These are phyloP conservation scores for Marchantia polymorpha DNA, from an alignment of 225 moss, liverwort and hornwort species.

Conservation along the genomic window DNA sequence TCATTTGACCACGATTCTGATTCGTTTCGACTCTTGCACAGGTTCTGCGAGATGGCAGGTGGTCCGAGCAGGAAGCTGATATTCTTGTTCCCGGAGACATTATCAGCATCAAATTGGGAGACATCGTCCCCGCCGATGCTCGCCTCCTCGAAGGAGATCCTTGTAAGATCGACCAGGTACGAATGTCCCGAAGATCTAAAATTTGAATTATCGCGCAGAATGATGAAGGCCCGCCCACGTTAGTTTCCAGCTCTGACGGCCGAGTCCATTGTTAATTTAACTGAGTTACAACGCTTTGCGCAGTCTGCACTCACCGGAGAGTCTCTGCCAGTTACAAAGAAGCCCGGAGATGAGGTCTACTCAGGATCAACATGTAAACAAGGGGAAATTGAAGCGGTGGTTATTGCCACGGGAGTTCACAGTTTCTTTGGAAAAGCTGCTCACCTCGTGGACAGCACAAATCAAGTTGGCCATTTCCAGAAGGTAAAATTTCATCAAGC, in stretches of 20 bases:
- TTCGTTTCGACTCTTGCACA: neutral
- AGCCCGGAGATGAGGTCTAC: slow-evolving; percentile 23
- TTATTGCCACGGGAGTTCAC: slow-evolving; percentile 28
- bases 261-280: neutral
- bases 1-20: neutral
- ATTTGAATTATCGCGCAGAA: neutral
- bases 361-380: slow-evolving; percentile 36
- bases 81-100: slow-evolving; percentile 27
- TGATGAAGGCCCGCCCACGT: too few relatives aligned
- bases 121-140: slow-evolving; percentile 29
- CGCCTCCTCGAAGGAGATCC: slow-evolving; percentile 34
- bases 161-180: slow-evolving; percentile 23
- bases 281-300: neutral
- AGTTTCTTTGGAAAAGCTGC: slow-evolving; percentile 39
- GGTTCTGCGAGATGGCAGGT: slow-evolving; percentile 22
- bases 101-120: slow-evolving; percentile 29
- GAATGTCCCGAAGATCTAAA: slow-evolving; percentile 7
- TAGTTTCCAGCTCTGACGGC: too few relatives aligned
- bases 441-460: slow-evolving; percentile 22
- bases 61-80: slow-evolving; percentile 22
- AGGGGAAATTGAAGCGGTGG: slow-evolving; percentile 30
- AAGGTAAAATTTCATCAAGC: slow-evolving; percentile 22
- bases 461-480: slow-evolving; percentile 25
- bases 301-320: slow-evolving; percentile 41
- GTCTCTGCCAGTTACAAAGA: slow-evolving; percentile 29